These are phyloP conservation scores for Scenedesmus sp. DNA, from an alignment of 163 green algal genomes.

Conservation along the genomic window DNA sequence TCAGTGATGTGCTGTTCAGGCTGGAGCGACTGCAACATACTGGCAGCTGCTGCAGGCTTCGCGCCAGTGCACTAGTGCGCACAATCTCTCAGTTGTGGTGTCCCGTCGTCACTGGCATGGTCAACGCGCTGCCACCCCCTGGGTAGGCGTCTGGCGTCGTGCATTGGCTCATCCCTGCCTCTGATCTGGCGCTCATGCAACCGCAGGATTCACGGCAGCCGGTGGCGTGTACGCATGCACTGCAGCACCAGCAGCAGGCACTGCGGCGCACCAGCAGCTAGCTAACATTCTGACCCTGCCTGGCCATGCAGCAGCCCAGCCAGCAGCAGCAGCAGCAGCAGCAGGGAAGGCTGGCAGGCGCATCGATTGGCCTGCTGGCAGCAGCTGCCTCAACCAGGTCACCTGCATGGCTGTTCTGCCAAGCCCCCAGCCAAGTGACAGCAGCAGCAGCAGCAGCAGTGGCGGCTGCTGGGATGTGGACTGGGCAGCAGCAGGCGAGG, in stretches of 20 bases:
- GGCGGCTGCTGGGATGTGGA: neutral
- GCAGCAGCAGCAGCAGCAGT: conserved; percentile 1
- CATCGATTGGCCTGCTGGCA: neutral
- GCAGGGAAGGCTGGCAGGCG: neutral
- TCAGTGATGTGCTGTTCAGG: neutral
- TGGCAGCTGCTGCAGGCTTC: neutral
- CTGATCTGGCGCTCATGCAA: neutral
- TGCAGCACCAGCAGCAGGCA: neutral
- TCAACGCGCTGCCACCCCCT: too few species aligned
- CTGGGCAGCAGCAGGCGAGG: neutral
- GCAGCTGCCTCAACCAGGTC: neutral
- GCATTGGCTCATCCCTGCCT: neutral
- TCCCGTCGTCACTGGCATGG: too few species aligned
- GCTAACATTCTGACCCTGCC: neutral
- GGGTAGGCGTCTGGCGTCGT: too few species aligned
- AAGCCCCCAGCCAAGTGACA: neutral
- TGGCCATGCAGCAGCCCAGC: neutral
- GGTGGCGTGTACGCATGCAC: neutral
- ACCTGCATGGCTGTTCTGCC: neutral
- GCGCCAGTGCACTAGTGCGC: neutral
- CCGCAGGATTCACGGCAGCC: neutral
- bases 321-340: neutral
- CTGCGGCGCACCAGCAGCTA: neutral
- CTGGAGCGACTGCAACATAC: neutral
- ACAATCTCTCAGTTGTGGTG: too few species aligned